Percentiles rank a stretch among this genome's conserved stretches.
Evolutionary conservation across 768 basidiomycete species (phyloP).

Genomic region (Tricholoma furcatifolium): DNA sequence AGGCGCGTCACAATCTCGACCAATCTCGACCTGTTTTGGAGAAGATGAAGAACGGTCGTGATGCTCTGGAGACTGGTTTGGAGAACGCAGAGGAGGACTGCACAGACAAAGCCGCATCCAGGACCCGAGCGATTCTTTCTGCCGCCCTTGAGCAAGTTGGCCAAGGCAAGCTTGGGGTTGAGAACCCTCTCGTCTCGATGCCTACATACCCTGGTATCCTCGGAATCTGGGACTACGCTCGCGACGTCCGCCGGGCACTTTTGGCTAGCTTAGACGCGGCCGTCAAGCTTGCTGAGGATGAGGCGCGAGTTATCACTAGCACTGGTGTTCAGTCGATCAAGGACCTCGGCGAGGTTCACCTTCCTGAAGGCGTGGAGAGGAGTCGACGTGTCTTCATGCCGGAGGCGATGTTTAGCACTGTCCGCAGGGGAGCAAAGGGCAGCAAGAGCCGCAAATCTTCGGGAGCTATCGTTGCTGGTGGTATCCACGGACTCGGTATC

Average conservation of each 20-base stretch:
- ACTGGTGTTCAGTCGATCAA: constrained; percentile 65
- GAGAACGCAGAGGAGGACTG: constrained; percentile 79
- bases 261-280: constrained; percentile 80
- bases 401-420: constrained; percentile 91
- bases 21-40: constrained; percentile 80
- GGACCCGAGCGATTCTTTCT: constrained; percentile 58
- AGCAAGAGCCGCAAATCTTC: constrained; percentile 35
- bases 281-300: constrained; percentile 78
- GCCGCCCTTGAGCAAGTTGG: constrained; percentile 76
- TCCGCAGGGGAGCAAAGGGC: constrained; percentile 42
- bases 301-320: constrained; percentile 69
- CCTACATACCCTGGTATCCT: constrained; percentile 85
- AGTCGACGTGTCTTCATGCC: constrained; percentile 87
- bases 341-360: constrained; percentile 69
- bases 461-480: constrained; percentile 72
- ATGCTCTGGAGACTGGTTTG: constrained; percentile 75
- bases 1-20: constrained; percentile 68
- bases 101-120: constrained; percentile 47
- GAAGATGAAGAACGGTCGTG: constrained; percentile 75
- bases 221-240: constrained; percentile 82
- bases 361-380: constrained; percentile 81
- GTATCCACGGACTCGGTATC: constrained; percentile 76
- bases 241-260: constrained; percentile 74
- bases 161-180: constrained; percentile 68
- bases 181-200: constrained; percentile 44